These are phyloP conservation scores for Penicillium brevicompactum DNA, from an alignment of 2,329 filamentous ascomycete genomes.

Conservation along the genomic window DNA sequence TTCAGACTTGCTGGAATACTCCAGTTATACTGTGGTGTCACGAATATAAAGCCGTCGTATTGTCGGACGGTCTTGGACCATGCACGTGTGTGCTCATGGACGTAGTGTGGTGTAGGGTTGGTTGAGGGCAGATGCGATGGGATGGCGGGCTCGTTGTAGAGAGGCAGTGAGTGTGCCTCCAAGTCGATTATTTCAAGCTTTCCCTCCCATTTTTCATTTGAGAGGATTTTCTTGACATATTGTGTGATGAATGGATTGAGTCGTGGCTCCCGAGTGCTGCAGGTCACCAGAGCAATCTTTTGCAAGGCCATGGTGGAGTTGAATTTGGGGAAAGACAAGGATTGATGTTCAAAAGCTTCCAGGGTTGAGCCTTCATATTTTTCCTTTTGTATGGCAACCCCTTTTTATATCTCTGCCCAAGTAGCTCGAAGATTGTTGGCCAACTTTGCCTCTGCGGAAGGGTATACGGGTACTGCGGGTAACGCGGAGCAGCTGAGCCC, in stretches of 20 bases:
- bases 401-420: too few species aligned
- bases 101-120: conserved; percentile 35
- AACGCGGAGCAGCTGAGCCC: too few species aligned
- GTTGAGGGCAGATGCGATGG: conserved; percentile 35
- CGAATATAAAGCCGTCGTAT: conserved; percentile 45
- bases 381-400: too few species aligned
- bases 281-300: conserved; percentile 38
- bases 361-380: too few species aligned
- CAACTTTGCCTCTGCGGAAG: too few species aligned
- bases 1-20: conserved; percentile 58
- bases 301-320: conserved; percentile 19
- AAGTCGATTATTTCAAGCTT: conserved; percentile 35
- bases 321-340: too few species aligned
- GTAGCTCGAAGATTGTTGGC: too few species aligned
- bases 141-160: conserved; percentile 44
- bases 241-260: conserved; percentile 38
- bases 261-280: conserved; percentile 38
- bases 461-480: too few species aligned
- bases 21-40: conserved; percentile 57
- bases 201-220: conserved; percentile 19
- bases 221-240: conserved; percentile 31
- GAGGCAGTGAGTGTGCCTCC: conserved; percentile 33
- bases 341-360: too few species aligned
- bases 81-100: conserved; percentile 35
- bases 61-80: conserved; percentile 41